phyloP scores from a whole-genome alignment of 495 filamentous ascomycete genomes.

The Ascodesmis nigricans region DNA sequence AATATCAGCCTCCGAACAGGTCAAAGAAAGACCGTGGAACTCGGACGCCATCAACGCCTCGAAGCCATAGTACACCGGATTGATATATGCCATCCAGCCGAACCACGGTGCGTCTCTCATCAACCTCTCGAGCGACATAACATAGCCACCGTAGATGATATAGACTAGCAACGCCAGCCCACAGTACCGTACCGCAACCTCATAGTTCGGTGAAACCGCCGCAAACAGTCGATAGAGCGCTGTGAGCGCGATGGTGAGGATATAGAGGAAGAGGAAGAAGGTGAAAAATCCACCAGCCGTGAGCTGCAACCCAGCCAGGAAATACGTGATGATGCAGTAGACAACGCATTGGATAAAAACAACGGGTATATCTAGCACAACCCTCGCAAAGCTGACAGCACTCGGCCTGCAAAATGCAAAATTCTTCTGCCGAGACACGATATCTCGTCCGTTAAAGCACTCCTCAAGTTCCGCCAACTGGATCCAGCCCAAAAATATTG shows the following conservation, averaged over 20 bases:
- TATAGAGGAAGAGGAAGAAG: slow-evolving; percentile 1
- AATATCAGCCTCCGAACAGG: slow-evolving; percentile 12
- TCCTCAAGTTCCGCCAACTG: slow-evolving; percentile 50
- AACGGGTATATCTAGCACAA: slow-evolving; percentile 46
- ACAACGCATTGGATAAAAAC: slow-evolving; percentile 38
- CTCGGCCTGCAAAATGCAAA: slow-evolving; percentile 62
- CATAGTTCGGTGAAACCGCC: slow-evolving; percentile 43
- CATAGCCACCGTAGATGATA: slow-evolving; percentile 34
- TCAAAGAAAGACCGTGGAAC: slow-evolving; percentile 5
- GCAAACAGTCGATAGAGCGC: slow-evolving; percentile 59
- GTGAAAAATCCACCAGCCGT: slow-evolving; percentile 1
- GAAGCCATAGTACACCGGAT: slow-evolving; percentile 33
- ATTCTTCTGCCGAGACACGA: slow-evolving; percentile 41
- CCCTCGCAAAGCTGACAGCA: slow-evolving; percentile 44
- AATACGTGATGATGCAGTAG: slow-evolving; percentile 46
- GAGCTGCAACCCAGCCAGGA: slow-evolving; percentile 38
- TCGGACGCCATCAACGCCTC: slow-evolving; percentile 42
- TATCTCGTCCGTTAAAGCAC: slow-evolving; percentile 37
- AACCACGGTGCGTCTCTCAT: slow-evolving; percentile 29
- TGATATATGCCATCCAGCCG: slow-evolving; percentile 34
- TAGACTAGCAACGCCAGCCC: slow-evolving; percentile 34
- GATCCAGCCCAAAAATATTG: slow-evolving; percentile 54
- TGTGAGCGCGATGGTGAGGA: slow-evolving; percentile 32
- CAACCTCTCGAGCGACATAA: slow-evolving; percentile 28
- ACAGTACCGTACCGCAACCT: slow-evolving; percentile 49